Base-by-base conservation (phyloP, 805 yeast species). In the Wickerhamiella musiphila region DNA sequence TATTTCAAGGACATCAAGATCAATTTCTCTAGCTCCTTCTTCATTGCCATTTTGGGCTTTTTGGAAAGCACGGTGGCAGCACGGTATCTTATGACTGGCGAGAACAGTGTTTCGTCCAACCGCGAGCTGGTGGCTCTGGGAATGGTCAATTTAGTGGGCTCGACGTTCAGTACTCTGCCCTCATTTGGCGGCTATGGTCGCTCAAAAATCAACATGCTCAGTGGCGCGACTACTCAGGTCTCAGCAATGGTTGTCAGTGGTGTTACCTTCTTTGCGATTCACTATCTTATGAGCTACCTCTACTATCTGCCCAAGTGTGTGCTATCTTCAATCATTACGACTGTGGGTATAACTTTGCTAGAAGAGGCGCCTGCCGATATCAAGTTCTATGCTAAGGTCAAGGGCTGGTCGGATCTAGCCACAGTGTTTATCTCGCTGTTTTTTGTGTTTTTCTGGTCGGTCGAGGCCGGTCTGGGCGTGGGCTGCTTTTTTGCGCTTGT, bases 111-210 rank as follows among this genome's bases (percentile, higher is more conserved):
- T 8, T 78, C 93, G 0, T 70, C 92, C 12, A 84, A 90, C 52
- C 66, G 95, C 38, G 98, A 86, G 50, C 57, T 86, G 26, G 84
- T 90, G 4, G 95, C 95, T 0, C 58, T 86, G 19, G 96, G 98
- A 1, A 54, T 67, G 10, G 70, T 77, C 34, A 86, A 84, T 43
- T 37, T 82, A 2, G 54, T 65, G 1, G 73, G 73, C 1, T 66
- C 81, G 3, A 35, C 59, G 20, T 54, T 66, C 34, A 57, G 66
- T 20, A 77, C 83, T 0, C 57, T 86, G 11, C 95, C 98, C 0
- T 70, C 93, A 0, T 84, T 84, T 61, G 98, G 96, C 7, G 96
- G 96, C 0, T 86, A 84, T 48, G 96, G 94, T 2, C 66, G 96
- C 46, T 77, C 93, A 12, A 83, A 78, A 46, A 73, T 86, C 36